phyloP scores from a whole-genome alignment of 2,329 filamentous ascomycete genomes.

The Beauveria varroae region DNA sequence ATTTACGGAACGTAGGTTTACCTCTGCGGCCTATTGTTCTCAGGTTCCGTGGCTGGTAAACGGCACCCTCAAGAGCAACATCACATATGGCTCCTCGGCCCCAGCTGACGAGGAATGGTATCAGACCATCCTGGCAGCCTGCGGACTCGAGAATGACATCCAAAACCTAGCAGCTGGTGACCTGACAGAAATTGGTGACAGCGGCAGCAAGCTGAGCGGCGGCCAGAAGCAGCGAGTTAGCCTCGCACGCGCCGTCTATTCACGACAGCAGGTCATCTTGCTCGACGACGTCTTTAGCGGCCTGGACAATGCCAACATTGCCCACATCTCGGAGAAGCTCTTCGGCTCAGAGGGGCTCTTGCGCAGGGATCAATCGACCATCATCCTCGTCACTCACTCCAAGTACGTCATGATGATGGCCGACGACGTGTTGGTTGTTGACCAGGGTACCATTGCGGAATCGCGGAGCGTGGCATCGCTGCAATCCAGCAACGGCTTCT shows the following conservation, averaged over 20 bases:
- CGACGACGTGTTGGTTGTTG: neutral
- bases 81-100: neutral
- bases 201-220: conserved; percentile 15
- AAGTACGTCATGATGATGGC: conserved; percentile 8
- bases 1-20: neutral
- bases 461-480: neutral
- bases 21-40: conserved; percentile 14
- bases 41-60: conserved; percentile 16
- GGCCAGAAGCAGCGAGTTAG: conserved; percentile 21
- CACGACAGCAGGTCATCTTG: conserved; percentile 17
- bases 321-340: conserved; percentile 27
- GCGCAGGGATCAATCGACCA: conserved; percentile 14
- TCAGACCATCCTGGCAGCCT: conserved; percentile 7
- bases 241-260: conserved; percentile 20
- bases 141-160: conserved; percentile 13
- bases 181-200: neutral
- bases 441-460: neutral
- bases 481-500: neutral
- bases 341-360: conserved; percentile 26
- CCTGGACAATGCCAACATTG: conserved; percentile 29
- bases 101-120: conserved; percentile 14
- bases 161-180: conserved; percentile 12
- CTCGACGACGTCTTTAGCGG: conserved; percentile 28
- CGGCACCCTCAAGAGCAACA: conserved; percentile 13
- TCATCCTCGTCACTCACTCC: conserved; percentile 22